Conservation (phyloP, 2,329 filamentous ascomycete genomes). For the Neofusicoccum laricinum region DNA sequence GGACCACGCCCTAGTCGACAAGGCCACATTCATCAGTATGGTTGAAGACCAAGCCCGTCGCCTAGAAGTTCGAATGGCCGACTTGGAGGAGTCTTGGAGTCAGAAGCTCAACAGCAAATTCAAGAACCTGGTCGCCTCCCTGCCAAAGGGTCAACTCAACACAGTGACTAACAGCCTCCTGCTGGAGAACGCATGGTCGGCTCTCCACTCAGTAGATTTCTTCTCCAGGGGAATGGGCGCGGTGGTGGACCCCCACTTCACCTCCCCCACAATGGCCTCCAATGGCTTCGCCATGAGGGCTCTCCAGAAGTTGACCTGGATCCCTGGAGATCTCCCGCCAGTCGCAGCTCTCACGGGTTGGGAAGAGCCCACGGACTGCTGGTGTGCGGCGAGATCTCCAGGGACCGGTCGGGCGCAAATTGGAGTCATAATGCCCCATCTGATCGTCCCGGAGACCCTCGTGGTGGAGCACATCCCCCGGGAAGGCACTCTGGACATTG, state of each 20-base stretch:
- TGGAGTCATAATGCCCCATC: constrained; percentile 48
- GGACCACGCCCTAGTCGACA: constrained; percentile 22
- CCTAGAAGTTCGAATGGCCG: not conserved
- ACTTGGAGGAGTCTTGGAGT: not conserved
- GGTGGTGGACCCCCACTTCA: constrained; percentile 56
- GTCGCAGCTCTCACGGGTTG: constrained; percentile 64
- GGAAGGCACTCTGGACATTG: constrained; percentile 37
- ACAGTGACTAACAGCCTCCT: not conserved
- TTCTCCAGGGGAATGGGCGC: constrained; percentile 67
- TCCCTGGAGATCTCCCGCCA: constrained; percentile 32
- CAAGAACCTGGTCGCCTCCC: not conserved
- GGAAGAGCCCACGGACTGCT: constrained; percentile 81
- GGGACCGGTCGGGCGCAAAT: constrained; percentile 60
- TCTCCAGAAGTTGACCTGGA: constrained; percentile 1
- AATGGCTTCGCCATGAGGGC: not conserved
- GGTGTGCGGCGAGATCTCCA: constrained; percentile 61
- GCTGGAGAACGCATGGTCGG: constrained; percentile 27
- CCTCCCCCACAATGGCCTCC: constrained; percentile 55
- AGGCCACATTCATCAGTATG: constrained; percentile 21
- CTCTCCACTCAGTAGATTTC: constrained; percentile 62
- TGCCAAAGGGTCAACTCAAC: not conserved
- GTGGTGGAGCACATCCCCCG: constrained; percentile 48
- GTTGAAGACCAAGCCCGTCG: not conserved
- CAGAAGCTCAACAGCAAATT: not conserved
- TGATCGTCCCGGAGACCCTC: constrained; percentile 38